A percentile compares a stretch with the other conserved stretches of the same genome.
phyloP scores from a whole-genome alignment of 495 filamentous ascomycete species.

The Cetradonia linearis region DNA sequence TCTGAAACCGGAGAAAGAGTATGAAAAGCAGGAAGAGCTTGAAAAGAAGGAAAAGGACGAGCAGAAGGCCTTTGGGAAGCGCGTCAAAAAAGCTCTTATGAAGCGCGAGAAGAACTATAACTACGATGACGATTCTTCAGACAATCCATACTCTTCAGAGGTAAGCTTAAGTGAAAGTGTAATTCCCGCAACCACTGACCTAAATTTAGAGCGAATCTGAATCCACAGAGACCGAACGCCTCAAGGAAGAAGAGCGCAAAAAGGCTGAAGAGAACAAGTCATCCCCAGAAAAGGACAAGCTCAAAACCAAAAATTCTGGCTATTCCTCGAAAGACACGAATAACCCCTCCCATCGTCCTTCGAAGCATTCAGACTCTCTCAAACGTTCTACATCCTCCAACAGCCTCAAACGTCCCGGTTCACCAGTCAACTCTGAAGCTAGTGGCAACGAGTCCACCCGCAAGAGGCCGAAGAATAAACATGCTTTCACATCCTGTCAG shows the following conservation, averaged over 20 bases:
- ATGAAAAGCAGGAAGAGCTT: conserved; percentile 66
- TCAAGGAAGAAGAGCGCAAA: conserved; percentile 62
- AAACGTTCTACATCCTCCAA: conserved; percentile 49
- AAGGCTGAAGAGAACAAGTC: conserved; percentile 47
- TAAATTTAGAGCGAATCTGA: conserved; percentile 27
- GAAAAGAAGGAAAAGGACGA: conserved; percentile 58
- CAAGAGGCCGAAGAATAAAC: conserved; percentile 76
- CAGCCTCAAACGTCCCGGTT: conserved; percentile 73
- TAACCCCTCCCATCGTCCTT: conserved; percentile 58
- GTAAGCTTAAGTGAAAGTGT: conserved; percentile 23
- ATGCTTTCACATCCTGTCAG: conserved; percentile 31
- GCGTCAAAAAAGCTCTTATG: conserved; percentile 64
- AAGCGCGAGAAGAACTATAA: conserved; percentile 77
- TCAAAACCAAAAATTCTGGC: conserved; percentile 40
- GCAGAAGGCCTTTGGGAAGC: conserved; percentile 59
- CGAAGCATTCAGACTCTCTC: conserved; percentile 35
- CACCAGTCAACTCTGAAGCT: conserved; percentile 75
- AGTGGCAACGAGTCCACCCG: conserved; percentile 82
- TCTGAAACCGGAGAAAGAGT: conserved; percentile 73
- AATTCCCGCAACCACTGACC: conserved; percentile 7
- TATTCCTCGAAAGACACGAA: conserved; percentile 59
- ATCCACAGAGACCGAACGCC: conserved; percentile 38
- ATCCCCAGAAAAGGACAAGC: conserved; percentile 26
- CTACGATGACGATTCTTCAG: conserved; percentile 66
- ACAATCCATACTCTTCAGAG: conserved; percentile 62